Percentiles rank a stretch among this genome's conserved stretches.
Evolutionary conservation across 495 filamentous ascomycete species (phyloP).

Genomic region (Antarctomyces pellizariae): DNA sequence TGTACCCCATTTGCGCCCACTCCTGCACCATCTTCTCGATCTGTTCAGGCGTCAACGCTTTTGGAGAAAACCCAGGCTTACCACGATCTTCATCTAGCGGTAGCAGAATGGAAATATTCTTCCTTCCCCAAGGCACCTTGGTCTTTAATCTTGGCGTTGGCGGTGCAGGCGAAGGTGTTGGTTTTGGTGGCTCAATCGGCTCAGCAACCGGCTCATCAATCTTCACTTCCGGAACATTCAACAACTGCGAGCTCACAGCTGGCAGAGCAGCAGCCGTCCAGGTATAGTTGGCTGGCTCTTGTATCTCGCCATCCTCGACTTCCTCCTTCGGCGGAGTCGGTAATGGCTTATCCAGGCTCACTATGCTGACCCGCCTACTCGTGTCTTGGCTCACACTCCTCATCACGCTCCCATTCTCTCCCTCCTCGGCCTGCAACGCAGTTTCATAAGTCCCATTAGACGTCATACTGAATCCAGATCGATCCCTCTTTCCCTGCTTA

Average conservation of each 20-base stretch:
- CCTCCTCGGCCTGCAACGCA: too few species aligned
- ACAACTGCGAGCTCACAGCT: neutral
- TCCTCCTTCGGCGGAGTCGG: slow-evolving; percentile 20
- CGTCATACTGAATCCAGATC: too few species aligned
- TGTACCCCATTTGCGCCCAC: slow-evolving; percentile 58
- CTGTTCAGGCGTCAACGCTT: slow-evolving; percentile 35
- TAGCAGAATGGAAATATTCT: slow-evolving; percentile 45
- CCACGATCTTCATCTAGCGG: slow-evolving; percentile 45
- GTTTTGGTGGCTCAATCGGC: neutral
- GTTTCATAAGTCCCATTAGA: too few species aligned
- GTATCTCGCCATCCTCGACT: slow-evolving; percentile 1
- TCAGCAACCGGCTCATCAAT: neutral
- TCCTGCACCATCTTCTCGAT: slow-evolving; percentile 38
- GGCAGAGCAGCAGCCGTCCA: slow-evolving; percentile 6
- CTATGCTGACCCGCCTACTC: too few species aligned
- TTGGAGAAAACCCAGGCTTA: slow-evolving; percentile 28
- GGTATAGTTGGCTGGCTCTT: neutral
- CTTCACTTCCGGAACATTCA: neutral
- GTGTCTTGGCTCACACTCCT: too few species aligned
- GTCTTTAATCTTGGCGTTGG: slow-evolving; percentile 25
- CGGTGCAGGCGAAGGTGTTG: slow-evolving; percentile 7
- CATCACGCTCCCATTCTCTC: too few species aligned
- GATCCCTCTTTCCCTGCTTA: too few species aligned
- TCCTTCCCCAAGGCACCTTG: slow-evolving; percentile 44
- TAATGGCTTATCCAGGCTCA: slow-evolving; percentile 19